Conservation (phyloP, 2,329 filamentous ascomycete species). For the Aspergillus fischeri region DNA sequence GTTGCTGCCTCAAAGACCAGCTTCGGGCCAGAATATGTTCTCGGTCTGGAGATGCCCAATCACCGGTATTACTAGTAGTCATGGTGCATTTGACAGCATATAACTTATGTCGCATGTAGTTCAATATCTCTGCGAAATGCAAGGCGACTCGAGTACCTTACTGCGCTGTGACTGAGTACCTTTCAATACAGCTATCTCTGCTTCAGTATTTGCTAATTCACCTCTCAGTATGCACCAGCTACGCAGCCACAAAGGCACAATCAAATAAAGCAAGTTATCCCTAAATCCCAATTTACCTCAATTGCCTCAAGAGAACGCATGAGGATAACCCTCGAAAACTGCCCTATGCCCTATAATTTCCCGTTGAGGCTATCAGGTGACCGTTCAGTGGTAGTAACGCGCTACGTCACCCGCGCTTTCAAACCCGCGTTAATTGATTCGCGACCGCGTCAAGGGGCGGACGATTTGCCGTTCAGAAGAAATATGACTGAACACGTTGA, state of each 20-base stretch:
- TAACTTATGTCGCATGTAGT: background rate
- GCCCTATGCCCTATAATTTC: background rate
- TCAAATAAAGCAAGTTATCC: background rate
- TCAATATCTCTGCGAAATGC: background rate
- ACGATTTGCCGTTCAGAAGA: background rate
- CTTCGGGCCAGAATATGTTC: background rate
- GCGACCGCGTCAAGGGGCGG: conserved; percentile 20
- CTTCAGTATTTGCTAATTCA: background rate
- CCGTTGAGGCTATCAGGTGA: background rate
- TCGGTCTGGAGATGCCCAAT: background rate
- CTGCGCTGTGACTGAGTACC: background rate
- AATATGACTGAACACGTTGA: background rate
- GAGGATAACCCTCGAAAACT: background rate
- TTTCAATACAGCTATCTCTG: background rate
- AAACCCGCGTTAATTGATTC: conserved; percentile 26
- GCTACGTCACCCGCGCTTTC: conserved; percentile 21
- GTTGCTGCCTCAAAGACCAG: background rate
- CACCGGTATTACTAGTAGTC: background rate
- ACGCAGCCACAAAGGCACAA: background rate
- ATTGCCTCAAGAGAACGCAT: background rate
- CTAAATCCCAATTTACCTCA: background rate
- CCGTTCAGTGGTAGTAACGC: conserved; percentile 6
- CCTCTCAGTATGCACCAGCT: background rate
- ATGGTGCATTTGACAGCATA: background rate
- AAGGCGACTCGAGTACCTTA: background rate